Base-by-base conservation (phyloP, 352 stramenopile species). In the Discostella stelligera region DNA sequence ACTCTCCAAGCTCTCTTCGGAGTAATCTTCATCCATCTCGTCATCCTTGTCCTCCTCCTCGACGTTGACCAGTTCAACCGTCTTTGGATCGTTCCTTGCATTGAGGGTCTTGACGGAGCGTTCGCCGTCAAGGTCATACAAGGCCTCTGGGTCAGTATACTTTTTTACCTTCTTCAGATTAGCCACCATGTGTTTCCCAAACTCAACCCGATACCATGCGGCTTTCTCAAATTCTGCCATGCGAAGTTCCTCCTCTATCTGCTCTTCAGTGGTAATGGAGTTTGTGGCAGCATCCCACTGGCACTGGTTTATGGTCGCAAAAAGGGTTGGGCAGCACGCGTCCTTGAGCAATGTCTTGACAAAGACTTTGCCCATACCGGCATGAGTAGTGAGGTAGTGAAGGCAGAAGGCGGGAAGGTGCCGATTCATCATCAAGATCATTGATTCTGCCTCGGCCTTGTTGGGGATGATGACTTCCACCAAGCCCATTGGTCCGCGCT, bases 201-300 rank as follows among this genome's bases (percentile, higher is more conserved):
- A 65, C 16, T 30, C 32, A 14, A 53, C 32, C n/a, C 52, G 50
- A 37, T 53, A 65, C 56, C 56, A 65, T 16, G 56, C 14, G 5
- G 56, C 56, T 6, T 23, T 49, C 44, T 65, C 56, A 30, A 65
- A 49, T 0, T 10, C 32, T n/a, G 18, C 1, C 14, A 27, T 16
- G 10, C 20, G 13, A 3, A n/a, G 3, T 30, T 65, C n/a, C 30
- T 30, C 49, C 18, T 30, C 49, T 13, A 13, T 7, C 8, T 65
- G 30, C 5, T 13, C 11, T 3, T 3, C n/a, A 10, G 30, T 63
- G 2, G 20, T 27, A 53, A 65, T 16, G 1, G 10, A 53, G 0
- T 11, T 32, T 13, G 30, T 65, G 9, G 16, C 20, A 8, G 3
- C 0, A 25, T 65, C 56, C 56, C 56, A 65, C 5, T 16, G 50